A percentile compares a stretch with the other conserved stretches of the same genome.
phyloP scores from a whole-genome alignment of 78 protist species.

The Guillardia theta region DNA sequence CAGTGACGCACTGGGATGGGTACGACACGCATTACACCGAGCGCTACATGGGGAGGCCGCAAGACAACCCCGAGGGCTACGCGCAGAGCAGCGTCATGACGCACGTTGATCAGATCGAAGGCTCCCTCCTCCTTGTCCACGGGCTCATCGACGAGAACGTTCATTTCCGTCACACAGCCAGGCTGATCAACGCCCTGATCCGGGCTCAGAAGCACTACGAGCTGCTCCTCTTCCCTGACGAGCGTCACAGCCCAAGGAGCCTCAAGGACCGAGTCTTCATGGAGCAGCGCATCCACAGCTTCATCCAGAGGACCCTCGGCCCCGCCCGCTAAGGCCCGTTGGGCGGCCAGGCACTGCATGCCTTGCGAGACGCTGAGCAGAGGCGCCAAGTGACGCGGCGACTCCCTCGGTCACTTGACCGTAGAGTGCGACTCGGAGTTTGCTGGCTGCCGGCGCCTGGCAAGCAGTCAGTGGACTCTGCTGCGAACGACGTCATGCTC shows the following conservation, averaged over 20 bases:
- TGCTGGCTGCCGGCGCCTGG: too few species aligned
- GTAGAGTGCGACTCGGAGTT: too few species aligned
- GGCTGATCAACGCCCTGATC: constrained; percentile 66
- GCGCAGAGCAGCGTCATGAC: constrained; percentile 8
- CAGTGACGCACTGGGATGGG: constrained; percentile 87
- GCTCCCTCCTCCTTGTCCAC: constrained; percentile 58
- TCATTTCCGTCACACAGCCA: constrained; percentile 79
- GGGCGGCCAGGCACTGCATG: too few species aligned
- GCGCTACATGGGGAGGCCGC: constrained; percentile 77
- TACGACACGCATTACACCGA: constrained; percentile 75
- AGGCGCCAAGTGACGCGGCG: too few species aligned
- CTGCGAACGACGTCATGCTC: too few species aligned
- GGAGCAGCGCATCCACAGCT: constrained; percentile 8
- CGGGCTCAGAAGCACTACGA: constrained; percentile 27
- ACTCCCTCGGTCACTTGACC: too few species aligned
- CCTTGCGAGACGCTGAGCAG: too few species aligned
- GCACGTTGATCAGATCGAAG: constrained; percentile 36
- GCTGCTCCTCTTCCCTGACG: constrained; percentile 53
- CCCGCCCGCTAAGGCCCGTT: background rate
- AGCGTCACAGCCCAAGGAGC: constrained; percentile 29
- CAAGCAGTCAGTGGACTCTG: too few species aligned
- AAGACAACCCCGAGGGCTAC: constrained; percentile 60
- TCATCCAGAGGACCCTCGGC: background rate
- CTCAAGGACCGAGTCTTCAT: background rate
- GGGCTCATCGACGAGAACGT: constrained; percentile 93